Evolutionary conservation across 2,329 filamentous ascomycete species (phyloP).

Genomic region (Claviceps cyperi): DNA sequence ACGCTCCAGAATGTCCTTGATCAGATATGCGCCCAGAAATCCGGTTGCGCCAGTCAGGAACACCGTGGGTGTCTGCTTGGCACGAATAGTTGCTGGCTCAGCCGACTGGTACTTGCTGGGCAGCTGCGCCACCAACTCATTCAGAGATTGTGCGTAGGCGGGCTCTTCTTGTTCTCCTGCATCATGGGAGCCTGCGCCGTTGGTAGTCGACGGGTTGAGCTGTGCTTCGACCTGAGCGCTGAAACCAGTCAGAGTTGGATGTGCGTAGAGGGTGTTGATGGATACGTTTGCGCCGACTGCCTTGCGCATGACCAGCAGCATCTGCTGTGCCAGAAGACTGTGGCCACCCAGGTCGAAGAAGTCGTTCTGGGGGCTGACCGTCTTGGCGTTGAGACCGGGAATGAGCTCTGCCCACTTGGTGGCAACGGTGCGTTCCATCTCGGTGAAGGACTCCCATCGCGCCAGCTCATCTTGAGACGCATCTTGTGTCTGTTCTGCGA

Average conservation of each 20-base stretch:
- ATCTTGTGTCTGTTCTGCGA: conserved; percentile 41
- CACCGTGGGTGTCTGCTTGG: conserved; percentile 33
- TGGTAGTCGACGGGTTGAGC: conserved; percentile 11
- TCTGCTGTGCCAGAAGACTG: conserved; percentile 48
- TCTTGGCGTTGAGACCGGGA: conserved; percentile 49
- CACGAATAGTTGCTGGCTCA: conserved; percentile 21
- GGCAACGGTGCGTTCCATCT: conserved; percentile 25
- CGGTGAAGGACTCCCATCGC: conserved; percentile 36
- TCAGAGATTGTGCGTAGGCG: conserved; percentile 38
- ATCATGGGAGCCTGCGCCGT: conserved; percentile 10
- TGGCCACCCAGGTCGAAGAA: conserved; percentile 28
- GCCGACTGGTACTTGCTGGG: conserved; percentile 23
- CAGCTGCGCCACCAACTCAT: conserved; percentile 34
- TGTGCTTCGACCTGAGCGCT: conserved; percentile 15
- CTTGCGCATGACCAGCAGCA: conserved; percentile 47
- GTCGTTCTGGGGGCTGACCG: conserved; percentile 25
- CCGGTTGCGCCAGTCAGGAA: conserved; percentile 70
- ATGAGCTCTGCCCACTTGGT: conserved; percentile 62
- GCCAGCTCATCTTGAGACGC: conserved; percentile 21
- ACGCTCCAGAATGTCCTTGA: conserved; percentile 54
- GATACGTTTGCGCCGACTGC: conserved; percentile 15
- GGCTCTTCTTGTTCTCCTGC: conserved; percentile 33
- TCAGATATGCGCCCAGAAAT: conserved; percentile 71
- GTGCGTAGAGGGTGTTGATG: conserved; percentile 18
- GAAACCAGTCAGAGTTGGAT: conserved; percentile 16